Base-by-base conservation (phyloP, 148 eudicot genomes). In the Suaeda aralocaspica region DNA sequence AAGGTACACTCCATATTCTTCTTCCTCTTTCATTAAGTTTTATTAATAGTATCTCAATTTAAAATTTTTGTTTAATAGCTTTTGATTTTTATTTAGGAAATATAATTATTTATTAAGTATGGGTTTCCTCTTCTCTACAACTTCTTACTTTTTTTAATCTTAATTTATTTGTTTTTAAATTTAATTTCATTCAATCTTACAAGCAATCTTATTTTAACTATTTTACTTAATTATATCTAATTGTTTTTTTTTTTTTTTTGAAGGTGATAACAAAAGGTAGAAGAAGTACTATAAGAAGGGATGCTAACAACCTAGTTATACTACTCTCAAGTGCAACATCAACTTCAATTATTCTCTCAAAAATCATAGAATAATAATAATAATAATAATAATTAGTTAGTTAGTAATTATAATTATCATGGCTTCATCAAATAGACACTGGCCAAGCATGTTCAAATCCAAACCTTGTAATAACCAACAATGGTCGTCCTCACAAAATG, bases 381-480 rank as follows among this genome's bases (percentile, higher is more conserved):
- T n/a, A n/a, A n/a, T n/a, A n/a, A n/a, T n/a, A n/a, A n/a, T n/a
- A n/a, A n/a, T 36, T 8, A 36, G 8, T 36, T 8, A 36, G 5
- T 3, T 11, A n/a, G 18, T 28, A 46, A 45, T 4, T 46, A 39
- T 24, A 10, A 25, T 2, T 18, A 50, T 18, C 74, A 91, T 93
- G 98, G 95, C 80, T 65, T 90, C 96, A 59, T 93, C 98, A 71
- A 93, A 93, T 72, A 80, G 89, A 64, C 95, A 93, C 82, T 93
- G 98, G 98, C 96, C 98, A 36, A 93, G 98, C 72, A 84, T 93
- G 91, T 93, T 93, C 82, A 93, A 88, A 72, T 93, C 98, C 55
- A 93, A 93, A 66, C 91, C 96, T 69, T 82, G 82, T 73, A 81
- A 78, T 63, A 85, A 84, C 73, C 86, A 85, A 45, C 83, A 66